phyloP scores from a whole-genome alignment of 805 yeast species.

The Barnettozyma populi region DNA sequence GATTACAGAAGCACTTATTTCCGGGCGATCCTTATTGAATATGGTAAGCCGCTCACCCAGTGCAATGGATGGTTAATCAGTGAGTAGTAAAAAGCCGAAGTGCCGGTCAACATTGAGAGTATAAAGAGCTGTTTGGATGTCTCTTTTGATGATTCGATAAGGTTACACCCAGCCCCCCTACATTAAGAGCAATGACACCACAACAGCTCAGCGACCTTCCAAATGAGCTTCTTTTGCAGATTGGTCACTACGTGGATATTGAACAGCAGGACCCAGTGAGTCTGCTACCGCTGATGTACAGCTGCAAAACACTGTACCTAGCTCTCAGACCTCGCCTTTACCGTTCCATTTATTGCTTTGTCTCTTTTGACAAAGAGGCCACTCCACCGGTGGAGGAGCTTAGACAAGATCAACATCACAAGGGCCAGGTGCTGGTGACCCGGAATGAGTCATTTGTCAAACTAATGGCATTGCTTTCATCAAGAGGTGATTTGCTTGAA shows the following conservation, averaged over 20 bases:
- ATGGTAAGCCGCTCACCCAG: neutral
- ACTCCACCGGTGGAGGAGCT: slow-evolving; percentile 1
- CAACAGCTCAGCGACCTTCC: slow-evolving; percentile 2
- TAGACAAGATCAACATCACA: neutral
- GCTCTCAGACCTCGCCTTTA: slow-evolving; percentile 10
- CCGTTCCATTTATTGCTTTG: slow-evolving; percentile 11
- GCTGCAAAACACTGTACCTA: slow-evolving; percentile 12
- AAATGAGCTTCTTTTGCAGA: slow-evolving; percentile 4
- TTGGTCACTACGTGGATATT: slow-evolving; percentile 2
- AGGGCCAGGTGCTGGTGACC: neutral
- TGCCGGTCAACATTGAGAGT: neutral
- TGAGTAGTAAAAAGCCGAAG: neutral
- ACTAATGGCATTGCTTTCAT: neutral
- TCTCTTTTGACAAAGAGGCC: slow-evolving; percentile 10
- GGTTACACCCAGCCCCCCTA: neutral
- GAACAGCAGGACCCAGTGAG: slow-evolving; percentile 6
- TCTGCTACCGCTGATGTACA: slow-evolving; percentile 7
- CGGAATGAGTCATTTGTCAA: neutral
- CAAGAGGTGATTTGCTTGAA: slow-evolving; percentile 1
- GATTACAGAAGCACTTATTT: neutral
- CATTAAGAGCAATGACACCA: neutral
- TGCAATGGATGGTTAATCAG: neutral
- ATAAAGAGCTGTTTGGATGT: neutral
- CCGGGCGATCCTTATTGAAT: neutral
- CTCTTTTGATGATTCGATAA: neutral